These are phyloP conservation scores for Colletotrichum sp. DNA, from an alignment of 2,329 filamentous ascomycete genomes.

Conservation along the genomic window DNA sequence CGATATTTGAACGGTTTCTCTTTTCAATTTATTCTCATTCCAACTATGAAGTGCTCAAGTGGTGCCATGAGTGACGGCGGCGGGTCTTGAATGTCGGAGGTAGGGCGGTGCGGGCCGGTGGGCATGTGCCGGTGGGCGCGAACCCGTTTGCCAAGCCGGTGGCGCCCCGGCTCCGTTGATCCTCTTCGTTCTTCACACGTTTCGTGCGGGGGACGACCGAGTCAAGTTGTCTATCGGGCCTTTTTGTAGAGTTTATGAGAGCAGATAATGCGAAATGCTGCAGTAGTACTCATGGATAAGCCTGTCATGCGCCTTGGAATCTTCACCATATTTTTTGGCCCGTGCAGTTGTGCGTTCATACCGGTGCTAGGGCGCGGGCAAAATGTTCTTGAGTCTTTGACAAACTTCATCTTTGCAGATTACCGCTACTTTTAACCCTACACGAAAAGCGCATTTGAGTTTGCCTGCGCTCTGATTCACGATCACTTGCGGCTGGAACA, in stretches of 20 bases:
- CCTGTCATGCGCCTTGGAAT: fast-evolving
- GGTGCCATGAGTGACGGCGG: not conserved
- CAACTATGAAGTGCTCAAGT: fast-evolving
- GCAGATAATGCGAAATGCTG: fast-evolving
- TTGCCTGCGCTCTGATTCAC: not conserved
- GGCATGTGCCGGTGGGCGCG: not conserved
- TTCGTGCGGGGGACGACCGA: not conserved
- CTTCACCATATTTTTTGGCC: not conserved
- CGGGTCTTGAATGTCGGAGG: not conserved
- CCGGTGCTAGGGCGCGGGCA: not conserved
- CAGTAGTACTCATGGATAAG: not conserved
- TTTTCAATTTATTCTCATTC: fast-evolving
- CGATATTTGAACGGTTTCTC: not conserved
- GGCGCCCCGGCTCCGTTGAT: not conserved
- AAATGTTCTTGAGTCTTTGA: fast-evolving
- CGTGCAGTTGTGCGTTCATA: not conserved
- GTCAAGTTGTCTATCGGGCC: not conserved
- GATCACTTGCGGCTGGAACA: not conserved
- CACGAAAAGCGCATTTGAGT: not conserved
- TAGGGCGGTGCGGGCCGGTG: not conserved
- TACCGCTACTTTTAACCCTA: not conserved
- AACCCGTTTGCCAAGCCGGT: not conserved
- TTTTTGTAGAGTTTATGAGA: not conserved
- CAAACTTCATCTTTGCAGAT: not conserved
- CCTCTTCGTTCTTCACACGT: not conserved